Base-by-base conservation (phyloP, 768 basidiomycete genomes). In the Filobasidium floriforme region DNA sequence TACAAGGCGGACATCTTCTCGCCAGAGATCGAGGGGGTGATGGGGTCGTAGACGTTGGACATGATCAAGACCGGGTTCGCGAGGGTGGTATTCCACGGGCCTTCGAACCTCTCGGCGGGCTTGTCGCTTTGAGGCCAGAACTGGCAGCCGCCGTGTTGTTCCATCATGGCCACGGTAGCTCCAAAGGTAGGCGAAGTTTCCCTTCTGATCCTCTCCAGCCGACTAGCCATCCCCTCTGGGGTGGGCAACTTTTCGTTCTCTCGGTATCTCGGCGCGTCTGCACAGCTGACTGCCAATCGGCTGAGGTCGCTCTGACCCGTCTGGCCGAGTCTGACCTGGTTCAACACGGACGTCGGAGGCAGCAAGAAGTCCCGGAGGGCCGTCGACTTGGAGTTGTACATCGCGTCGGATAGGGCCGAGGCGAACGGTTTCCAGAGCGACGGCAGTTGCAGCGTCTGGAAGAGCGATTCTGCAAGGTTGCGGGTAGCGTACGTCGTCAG, bases 261-360 rank as follows among this genome's bases (percentile, higher is more conserved):
- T 28, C 44, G 26, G 18, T 52, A 26, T 10, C 52, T 60, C 5
- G 67, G 69, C 0, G 15, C 32, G 41, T 70, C 69, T 15, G 69
- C 69, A 54, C 69, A 70, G 24, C 57, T 54, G 2, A 70, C 66
- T 18, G 67, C 69, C n/a, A 63, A 54, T 46, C 69, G 62, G 29
- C 55, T 52, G 14, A 70, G 61, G 41, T 70, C 67, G 15, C 29
- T n/a, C 28, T 70, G 69, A 5, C 67, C 64, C 15, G 54, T 55
- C 6, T n/a, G 46, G n/a, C 57, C 37, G 32, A 15, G 59, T 41
- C 52, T 4, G 24, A 1, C 7, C 24, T 32, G 24, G 60, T 54
- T 19, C 10, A 43, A 24, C 26, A 22, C 40, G n/a, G n/a, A 5
- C 49, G 22, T 29, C 28, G 60, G 54, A 11, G 68, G 63, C n/a